Evolutionary conservation across 106 monocot genomes (phyloP).

Genomic region (Gastrodia elata): DNA sequence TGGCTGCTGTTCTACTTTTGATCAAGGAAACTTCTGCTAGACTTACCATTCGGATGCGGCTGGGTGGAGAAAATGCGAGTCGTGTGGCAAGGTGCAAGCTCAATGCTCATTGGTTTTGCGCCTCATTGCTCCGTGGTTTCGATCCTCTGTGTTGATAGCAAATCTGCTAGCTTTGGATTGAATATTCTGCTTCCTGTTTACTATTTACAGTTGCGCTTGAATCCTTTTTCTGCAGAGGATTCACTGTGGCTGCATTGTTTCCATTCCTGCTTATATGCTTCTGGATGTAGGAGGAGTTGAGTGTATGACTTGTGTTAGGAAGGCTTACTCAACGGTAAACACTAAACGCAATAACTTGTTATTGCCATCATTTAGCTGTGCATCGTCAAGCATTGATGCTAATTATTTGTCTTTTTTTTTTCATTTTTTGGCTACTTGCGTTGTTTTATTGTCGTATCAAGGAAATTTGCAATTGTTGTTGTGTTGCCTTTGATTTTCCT

Average conservation of each 20-base stretch:
- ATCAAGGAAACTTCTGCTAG: conserved; percentile 53
- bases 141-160: too few relatives aligned
- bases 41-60: conserved; percentile 35
- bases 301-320: conserved; percentile 40
- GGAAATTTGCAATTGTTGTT: background rate
- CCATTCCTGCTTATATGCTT: conserved; percentile 23
- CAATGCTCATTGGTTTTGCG: background rate
- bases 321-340: conserved; percentile 27
- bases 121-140: too few relatives aligned
- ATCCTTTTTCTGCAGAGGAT: conserved; percentile 24
- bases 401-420: background rate
- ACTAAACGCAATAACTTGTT: background rate
- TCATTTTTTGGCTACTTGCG: background rate
- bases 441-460: background rate
- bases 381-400: background rate
- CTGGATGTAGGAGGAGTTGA: conserved; percentile 59
- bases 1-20: conserved; percentile 24
- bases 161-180: conserved; percentile 1
- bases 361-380: background rate
- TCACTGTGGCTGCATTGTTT: conserved; percentile 66
- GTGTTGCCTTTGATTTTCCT: background rate
- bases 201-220: background rate
- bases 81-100: conserved; percentile 41
- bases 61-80: conserved; percentile 66
- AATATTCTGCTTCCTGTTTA: background rate